Evolutionary conservation across 1,284 basidiomycete genomes (phyloP).

Genomic region (Naganishia sp.): DNA sequence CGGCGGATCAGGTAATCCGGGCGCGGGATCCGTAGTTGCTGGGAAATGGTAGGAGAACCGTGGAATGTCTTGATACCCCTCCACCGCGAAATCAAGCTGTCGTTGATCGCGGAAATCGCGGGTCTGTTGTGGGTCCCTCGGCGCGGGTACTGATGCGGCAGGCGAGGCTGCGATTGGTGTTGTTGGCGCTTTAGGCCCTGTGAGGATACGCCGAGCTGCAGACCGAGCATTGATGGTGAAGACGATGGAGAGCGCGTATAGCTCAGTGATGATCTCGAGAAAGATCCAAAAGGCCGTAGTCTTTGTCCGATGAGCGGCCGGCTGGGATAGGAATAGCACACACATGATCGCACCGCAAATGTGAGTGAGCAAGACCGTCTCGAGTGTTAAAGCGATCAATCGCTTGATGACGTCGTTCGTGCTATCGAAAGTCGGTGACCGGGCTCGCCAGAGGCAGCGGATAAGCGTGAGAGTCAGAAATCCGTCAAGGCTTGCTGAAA

Average conservation of each 20-base stretch:
- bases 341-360: slow-evolving; percentile 43
- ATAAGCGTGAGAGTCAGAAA: slow-evolving; percentile 39
- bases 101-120: slow-evolving; percentile 6
- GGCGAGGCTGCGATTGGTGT: not conserved
- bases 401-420: slow-evolving; percentile 34
- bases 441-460: slow-evolving; percentile 29
- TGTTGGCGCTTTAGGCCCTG: slow-evolving; percentile 1
- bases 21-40: not conserved
- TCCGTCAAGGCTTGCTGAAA: slow-evolving; percentile 44
- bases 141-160: too few relatives aligned
- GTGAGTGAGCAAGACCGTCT: slow-evolving; percentile 45
- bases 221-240: slow-evolving; percentile 45
- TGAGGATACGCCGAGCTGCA: slow-evolving; percentile 20
- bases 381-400: slow-evolving; percentile 42
- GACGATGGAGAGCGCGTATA: slow-evolving; percentile 43
- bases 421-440: slow-evolving; percentile 29
- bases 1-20: not conserved
- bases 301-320: slow-evolving; percentile 39
- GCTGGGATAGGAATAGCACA: slow-evolving; percentile 43
- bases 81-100: slow-evolving; percentile 21
- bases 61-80: slow-evolving; percentile 11
- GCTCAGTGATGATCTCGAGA: slow-evolving; percentile 43
- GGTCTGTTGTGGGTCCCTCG: not conserved
- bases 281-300: slow-evolving; percentile 43
- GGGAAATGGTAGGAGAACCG: slow-evolving; percentile 26